Evolutionary conservation across 1,139 yeast genomes (phyloP).

Genomic region (Candida pseudocylindracea): DNA sequence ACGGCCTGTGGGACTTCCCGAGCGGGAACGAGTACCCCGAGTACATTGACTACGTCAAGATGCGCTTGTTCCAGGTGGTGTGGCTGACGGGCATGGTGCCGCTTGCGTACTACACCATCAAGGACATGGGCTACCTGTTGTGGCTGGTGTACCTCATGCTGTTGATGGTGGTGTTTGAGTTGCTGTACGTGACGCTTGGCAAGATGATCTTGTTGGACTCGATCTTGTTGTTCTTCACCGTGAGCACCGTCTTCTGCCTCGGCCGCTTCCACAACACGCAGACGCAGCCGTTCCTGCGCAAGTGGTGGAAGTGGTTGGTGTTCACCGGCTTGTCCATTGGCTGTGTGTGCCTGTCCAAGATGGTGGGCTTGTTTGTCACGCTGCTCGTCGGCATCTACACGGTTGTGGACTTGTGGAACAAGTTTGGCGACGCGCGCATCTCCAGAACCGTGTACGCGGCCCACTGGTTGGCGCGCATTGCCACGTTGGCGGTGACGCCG

Average conservation of each 20-base stretch:
- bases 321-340: constrained; percentile 72
- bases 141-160: constrained; percentile 29
- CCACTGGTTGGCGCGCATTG: constrained; percentile 60
- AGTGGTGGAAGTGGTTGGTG: constrained; percentile 33
- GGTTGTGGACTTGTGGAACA: constrained; percentile 48
- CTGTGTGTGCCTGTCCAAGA: constrained; percentile 80
- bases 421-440: constrained; percentile 20
- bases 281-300: constrained; percentile 13
- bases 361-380: constrained; percentile 89
- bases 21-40: constrained; percentile 36
- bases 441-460: constrained; percentile 11
- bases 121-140: constrained; percentile 20
- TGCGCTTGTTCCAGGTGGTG: constrained; percentile 45
- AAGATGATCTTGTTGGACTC: constrained; percentile 58
- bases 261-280: constrained; percentile 24
- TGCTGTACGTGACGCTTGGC: constrained; percentile 39
- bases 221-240: constrained; percentile 48
- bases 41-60: constrained; percentile 25
- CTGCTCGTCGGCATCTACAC: constrained; percentile 73
- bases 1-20: constrained; percentile 44
- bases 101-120: constrained; percentile 36
- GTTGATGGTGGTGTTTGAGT: constrained; percentile 41
- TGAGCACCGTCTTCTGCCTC: constrained; percentile 7
- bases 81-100: constrained; percentile 47
- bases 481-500: constrained; percentile 56